Evolutionary conservation across 352 stramenopile species (phyloP).

Genomic region (Thalassiosira mediterranea): DNA sequence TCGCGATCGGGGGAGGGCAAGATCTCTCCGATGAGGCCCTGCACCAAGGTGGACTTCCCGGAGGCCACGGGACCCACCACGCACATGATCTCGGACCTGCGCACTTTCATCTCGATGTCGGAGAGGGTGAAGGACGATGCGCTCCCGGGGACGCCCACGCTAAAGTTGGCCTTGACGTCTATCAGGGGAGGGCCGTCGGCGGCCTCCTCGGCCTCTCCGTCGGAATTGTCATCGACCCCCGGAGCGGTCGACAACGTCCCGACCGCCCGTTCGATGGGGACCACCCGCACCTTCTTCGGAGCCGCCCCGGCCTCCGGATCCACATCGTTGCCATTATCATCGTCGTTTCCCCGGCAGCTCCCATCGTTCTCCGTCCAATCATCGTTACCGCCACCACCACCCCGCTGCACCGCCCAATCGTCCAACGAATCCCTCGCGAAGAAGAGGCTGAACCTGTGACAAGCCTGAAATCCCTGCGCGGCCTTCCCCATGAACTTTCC

Average conservation of each 20-base stretch:
- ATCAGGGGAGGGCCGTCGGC: constrained; percentile 3
- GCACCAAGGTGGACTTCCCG: constrained; percentile 84
- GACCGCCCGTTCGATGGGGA: too few relatives aligned
- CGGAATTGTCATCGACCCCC: background rate
- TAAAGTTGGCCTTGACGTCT: constrained; percentile 4
- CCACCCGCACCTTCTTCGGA: too few relatives aligned
- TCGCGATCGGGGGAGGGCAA: background rate
- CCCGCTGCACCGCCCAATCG: background rate
- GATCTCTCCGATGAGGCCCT: constrained; percentile 81
- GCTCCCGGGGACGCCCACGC: background rate
- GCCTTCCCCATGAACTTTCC: constrained; percentile 78
- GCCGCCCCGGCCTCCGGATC: too few relatives aligned
- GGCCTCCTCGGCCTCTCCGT: background rate
- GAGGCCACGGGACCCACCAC: constrained; percentile 78
- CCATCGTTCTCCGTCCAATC: background rate
- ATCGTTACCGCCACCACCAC: background rate
- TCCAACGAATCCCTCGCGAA: constrained; percentile 53
- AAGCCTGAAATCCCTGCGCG: constrained; percentile 63
- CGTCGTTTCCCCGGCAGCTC: background rate
- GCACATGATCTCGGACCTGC: constrained; percentile 50
- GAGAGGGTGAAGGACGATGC: constrained; percentile 51
- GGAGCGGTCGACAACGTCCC: background rate
- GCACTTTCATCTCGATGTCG: constrained; percentile 56
- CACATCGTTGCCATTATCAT: constrained; percentile 1
- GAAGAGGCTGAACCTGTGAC: constrained; percentile 63